phyloP scores from a whole-genome alignment of 495 filamentous ascomycete genomes.

The Thozetella sp. region DNA sequence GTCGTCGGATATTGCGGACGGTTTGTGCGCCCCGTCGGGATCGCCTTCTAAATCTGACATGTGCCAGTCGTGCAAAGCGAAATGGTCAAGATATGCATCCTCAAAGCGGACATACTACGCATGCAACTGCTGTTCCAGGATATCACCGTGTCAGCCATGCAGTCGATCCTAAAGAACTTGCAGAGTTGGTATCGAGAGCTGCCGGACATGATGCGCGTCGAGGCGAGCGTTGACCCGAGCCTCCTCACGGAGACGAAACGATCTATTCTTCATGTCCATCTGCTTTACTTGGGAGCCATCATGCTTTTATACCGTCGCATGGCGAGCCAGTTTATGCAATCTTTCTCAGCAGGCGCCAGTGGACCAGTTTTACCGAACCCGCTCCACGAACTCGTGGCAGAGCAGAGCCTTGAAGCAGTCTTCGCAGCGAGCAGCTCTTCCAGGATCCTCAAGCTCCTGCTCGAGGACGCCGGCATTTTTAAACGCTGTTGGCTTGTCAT shows the following conservation, averaged over 20 bases:
- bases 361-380: background rate
- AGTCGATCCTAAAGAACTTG: conserved; percentile 20
- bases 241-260: conserved; percentile 12
- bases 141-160: conserved; percentile 13
- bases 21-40: too few species aligned
- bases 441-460: conserved; percentile 20
- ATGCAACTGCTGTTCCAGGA: conserved; percentile 24
- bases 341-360: background rate
- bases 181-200: conserved; percentile 23
- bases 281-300: conserved; percentile 30
- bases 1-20: conserved; percentile 13
- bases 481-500: conserved; percentile 33
- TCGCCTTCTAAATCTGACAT: too few species aligned
- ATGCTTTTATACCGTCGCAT: conserved; percentile 33
- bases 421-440: conserved; percentile 24
- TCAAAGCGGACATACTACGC: conserved; percentile 26
- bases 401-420: conserved; percentile 15
- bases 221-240: conserved; percentile 8
- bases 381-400: conserved; percentile 5
- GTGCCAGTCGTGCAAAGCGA: conserved; percentile 29
- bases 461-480: conserved; percentile 23
- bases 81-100: conserved; percentile 28
- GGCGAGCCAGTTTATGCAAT: conserved; percentile 17
- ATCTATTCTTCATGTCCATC: conserved; percentile 29
- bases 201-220: conserved; percentile 14